A percentile compares a stretch with the other conserved stretches of the same genome.
phyloP scores from a whole-genome alignment of 2,329 filamentous ascomycete genomes.

The Clarireedia hainanense region DNA sequence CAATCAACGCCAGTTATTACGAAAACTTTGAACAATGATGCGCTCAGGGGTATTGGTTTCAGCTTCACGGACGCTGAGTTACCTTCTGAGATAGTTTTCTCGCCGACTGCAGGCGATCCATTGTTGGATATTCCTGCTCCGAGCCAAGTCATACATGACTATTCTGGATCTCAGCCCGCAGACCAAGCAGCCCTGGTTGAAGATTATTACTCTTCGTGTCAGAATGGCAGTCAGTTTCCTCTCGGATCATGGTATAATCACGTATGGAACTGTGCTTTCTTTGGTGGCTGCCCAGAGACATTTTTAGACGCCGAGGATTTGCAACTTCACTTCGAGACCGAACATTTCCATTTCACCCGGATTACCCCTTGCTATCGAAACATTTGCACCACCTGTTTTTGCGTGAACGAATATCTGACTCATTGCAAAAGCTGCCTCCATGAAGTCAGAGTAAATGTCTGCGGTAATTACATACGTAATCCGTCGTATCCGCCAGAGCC shows the following conservation, averaged over 20 bases:
- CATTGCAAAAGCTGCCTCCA: conserved; percentile 8
- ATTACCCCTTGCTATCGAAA: conserved; percentile 18
- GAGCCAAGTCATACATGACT: neutral
- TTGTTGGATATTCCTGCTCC: conserved; percentile 9
- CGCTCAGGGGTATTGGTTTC: conserved; percentile 19
- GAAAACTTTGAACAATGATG: conserved; percentile 10
- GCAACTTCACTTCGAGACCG: conserved; percentile 20
- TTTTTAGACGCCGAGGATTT: conserved; percentile 16
- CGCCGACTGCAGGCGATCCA: conserved; percentile 4
- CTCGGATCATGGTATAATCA: conserved; percentile 14
- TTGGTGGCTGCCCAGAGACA: conserved; percentile 15
- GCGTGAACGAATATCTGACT: neutral
- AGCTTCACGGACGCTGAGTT: neutral
- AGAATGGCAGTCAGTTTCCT: conserved; percentile 18
- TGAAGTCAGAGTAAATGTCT: conserved; percentile 20
- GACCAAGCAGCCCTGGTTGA: neutral
- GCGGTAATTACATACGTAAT: conserved; percentile 20
- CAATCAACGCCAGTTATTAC: conserved; percentile 4
- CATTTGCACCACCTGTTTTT: conserved; percentile 13
- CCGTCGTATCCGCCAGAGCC: conserved; percentile 14
- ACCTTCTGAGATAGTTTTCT: conserved; percentile 4
- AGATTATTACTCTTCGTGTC: conserved; percentile 12
- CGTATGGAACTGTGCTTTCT: conserved; percentile 16
- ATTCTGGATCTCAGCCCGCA: neutral
- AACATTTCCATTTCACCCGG: conserved; percentile 23